Evolutionary conservation across 202 grass and related monocot species (phyloP).

Genomic region (Setaria viridis): DNA sequence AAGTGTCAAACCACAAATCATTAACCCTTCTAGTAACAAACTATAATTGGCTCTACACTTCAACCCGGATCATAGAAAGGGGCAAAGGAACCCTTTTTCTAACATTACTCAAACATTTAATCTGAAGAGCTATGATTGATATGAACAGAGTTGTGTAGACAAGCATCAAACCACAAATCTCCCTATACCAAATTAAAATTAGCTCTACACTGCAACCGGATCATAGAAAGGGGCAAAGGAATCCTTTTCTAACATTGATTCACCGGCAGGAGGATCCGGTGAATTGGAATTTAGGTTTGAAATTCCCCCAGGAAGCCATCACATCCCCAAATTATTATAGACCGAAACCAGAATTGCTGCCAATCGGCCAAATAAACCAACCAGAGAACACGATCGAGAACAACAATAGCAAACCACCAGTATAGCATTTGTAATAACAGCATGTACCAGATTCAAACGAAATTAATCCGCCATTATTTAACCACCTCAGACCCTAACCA

Average conservation of each 20-base stretch:
- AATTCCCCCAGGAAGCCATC: background rate
- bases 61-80: too few species aligned
- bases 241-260: background rate
- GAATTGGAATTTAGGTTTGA: background rate
- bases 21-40: too few species aligned
- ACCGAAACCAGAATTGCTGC: background rate
- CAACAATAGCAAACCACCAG: background rate
- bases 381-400: background rate
- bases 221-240: background rate
- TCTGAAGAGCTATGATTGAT: too few species aligned
- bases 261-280: too few species aligned
- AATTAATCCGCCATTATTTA: conserved; percentile 47
- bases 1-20: too few species aligned
- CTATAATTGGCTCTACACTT: too few species aligned
- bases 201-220: too few species aligned
- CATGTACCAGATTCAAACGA: conserved; percentile 28
- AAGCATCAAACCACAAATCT: background rate
- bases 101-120: too few species aligned
- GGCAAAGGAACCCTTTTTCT: too few species aligned
- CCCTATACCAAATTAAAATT: too few species aligned
- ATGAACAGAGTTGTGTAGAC: background rate
- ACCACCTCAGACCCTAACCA: conserved; percentile 14
- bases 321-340: background rate
- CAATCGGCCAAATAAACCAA: background rate
- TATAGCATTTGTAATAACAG: conserved; percentile 6